phyloP scores from a whole-genome alignment of 2,329 filamentous ascomycete species.

The Coniochaeta ligniaria region DNA sequence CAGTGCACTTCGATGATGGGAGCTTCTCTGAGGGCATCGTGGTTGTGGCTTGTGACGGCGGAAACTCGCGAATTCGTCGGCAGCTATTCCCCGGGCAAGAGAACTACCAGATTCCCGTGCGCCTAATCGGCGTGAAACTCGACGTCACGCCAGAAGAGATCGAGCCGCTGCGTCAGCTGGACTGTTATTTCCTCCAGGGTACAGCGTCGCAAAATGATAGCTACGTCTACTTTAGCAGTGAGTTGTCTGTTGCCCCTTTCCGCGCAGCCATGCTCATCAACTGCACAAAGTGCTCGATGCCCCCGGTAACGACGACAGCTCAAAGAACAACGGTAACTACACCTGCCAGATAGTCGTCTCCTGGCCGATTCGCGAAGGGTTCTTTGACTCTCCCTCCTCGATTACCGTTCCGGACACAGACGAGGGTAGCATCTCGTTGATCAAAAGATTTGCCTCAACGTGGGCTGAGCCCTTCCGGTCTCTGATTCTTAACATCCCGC shows the following conservation, averaged over 20 bases:
- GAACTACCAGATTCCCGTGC: slow-evolving; percentile 36
- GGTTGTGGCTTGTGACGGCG: slow-evolving; percentile 44
- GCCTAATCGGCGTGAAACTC: slow-evolving; percentile 38
- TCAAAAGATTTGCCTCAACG: slow-evolving; percentile 32
- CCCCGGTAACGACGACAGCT: slow-evolving; percentile 29
- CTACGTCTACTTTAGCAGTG: slow-evolving; percentile 46
- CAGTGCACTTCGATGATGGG: slow-evolving; percentile 38
- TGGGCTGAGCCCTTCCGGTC: slow-evolving; percentile 44
- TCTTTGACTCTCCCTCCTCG: slow-evolving; percentile 18
- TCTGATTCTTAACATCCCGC: slow-evolving; percentile 30
- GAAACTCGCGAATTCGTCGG: slow-evolving; percentile 33
- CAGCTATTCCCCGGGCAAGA: slow-evolving; percentile 25
- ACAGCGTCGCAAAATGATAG: slow-evolving; percentile 40
- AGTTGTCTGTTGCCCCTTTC: slow-evolving; percentile 9
- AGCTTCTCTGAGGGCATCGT: slow-evolving; percentile 31
- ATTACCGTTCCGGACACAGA: slow-evolving; percentile 32
- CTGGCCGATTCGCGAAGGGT: slow-evolving; percentile 36
- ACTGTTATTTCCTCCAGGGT: slow-evolving; percentile 49
- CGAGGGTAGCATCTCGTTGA: slow-evolving; percentile 29
- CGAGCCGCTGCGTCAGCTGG: slow-evolving; percentile 33
- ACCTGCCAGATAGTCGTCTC: slow-evolving; percentile 42
- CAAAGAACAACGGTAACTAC: slow-evolving; percentile 25
- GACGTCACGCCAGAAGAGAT: slow-evolving; percentile 32
- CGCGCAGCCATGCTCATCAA: neutral
- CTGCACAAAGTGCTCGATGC: slow-evolving; percentile 35